Evolutionary conservation across 2,329 filamentous ascomycete genomes (phyloP).

Genomic region (Fonsecaea monophora): DNA sequence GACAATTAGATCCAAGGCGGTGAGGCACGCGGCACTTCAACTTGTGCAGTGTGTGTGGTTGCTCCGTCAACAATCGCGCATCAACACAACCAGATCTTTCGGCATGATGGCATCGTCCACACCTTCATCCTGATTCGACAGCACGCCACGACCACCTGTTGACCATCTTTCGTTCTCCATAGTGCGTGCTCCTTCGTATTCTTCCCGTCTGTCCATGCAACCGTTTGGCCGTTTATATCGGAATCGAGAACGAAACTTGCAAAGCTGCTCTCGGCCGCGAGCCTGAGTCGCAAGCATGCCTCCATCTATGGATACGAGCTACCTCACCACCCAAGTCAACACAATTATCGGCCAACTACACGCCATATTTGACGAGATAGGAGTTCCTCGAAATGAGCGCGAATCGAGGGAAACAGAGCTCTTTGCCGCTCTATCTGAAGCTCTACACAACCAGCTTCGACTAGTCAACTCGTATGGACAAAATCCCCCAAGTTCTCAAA

Average conservation of each 20-base stretch:
- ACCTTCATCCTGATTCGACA: slow-evolving; percentile 30
- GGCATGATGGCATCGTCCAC: slow-evolving; percentile 15
- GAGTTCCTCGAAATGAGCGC: slow-evolving; percentile 90
- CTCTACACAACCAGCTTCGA: slow-evolving; percentile 86
- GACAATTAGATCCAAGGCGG: slow-evolving; percentile 12
- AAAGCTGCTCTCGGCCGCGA: slow-evolving; percentile 30
- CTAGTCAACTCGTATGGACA: slow-evolving; percentile 70
- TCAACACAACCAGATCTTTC: slow-evolving; percentile 18
- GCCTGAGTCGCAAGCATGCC: slow-evolving; percentile 34
- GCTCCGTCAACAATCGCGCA: slow-evolving; percentile 26
- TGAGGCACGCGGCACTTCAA: background rate
- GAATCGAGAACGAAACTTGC: slow-evolving; percentile 15
- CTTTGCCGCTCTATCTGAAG: slow-evolving; percentile 88
- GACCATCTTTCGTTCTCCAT: slow-evolving; percentile 28
- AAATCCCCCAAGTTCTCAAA: slow-evolving; percentile 6
- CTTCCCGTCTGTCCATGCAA: background rate
- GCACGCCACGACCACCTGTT: slow-evolving; percentile 34
- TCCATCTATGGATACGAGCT: slow-evolving; percentile 80
- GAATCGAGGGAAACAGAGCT: slow-evolving; percentile 91
- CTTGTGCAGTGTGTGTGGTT: slow-evolving; percentile 5
- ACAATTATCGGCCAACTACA: slow-evolving; percentile 92
- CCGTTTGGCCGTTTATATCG: background rate
- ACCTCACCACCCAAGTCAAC: slow-evolving; percentile 92
- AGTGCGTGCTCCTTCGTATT: slow-evolving; percentile 14
- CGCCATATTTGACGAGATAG: slow-evolving; percentile 95